Conservation (phyloP, 768 basidiomycete genomes). For the Mycena filopes region DNA sequence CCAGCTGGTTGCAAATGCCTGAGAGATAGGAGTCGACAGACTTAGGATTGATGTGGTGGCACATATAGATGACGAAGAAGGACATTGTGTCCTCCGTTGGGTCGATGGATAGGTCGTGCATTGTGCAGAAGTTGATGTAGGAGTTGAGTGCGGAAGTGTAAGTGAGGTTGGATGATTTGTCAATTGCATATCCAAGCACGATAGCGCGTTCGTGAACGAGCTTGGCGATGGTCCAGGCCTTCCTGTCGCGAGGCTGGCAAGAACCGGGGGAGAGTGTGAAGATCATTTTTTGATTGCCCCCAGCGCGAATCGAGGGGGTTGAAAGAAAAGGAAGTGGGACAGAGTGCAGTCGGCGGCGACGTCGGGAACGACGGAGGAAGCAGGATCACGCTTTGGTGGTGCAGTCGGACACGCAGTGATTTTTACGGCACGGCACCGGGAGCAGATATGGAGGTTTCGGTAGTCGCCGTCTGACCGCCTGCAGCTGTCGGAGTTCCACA, state of each 20-base stretch:
- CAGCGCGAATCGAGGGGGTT: too few species aligned
- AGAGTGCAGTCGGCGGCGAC: too few species aligned
- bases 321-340: too few species aligned
- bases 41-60: too few species aligned
- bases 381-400: neutral
- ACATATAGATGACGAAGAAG: slow-evolving; percentile 44
- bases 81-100: slow-evolving; percentile 45
- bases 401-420: neutral
- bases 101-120: slow-evolving; percentile 37
- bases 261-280: slow-evolving; percentile 23
- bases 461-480: neutral
- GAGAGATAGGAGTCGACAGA: slow-evolving; percentile 47
- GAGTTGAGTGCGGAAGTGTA: slow-evolving; percentile 43
- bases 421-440: neutral
- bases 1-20: slow-evolving; percentile 50
- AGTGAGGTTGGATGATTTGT: slow-evolving; percentile 39
- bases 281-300: neutral
- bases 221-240: slow-evolving; percentile 45
- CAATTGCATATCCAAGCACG: slow-evolving; percentile 26
- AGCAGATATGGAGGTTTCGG: slow-evolving; percentile 11
- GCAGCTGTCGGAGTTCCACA: slow-evolving; percentile 6
- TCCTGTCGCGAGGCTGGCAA: slow-evolving; percentile 41
- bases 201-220: slow-evolving; percentile 39
- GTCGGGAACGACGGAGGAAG: too few species aligned
- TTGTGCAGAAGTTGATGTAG: slow-evolving; percentile 37